These are phyloP conservation scores for Sutorius australiensis DNA, from an alignment of 768 basidiomycete species.

Conservation along the genomic window DNA sequence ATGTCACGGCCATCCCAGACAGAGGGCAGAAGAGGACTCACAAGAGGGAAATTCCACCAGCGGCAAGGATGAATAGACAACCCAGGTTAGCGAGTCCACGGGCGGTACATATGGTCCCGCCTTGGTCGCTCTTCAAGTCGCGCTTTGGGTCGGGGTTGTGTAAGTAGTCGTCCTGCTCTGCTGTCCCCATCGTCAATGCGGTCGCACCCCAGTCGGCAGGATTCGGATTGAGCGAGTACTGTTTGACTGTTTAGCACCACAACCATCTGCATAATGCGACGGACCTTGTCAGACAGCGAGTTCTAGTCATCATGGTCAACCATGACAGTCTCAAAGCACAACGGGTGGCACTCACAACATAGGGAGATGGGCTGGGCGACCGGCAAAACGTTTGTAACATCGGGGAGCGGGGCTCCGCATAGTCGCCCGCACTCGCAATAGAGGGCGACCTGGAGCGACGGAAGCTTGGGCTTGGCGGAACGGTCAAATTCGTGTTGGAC, in stretches of 20 bases:
- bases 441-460: slow-evolving; percentile 19
- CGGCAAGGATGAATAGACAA: slow-evolving; percentile 56
- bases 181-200: slow-evolving; percentile 38
- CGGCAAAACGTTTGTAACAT: slow-evolving; percentile 11
- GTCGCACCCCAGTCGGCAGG: slow-evolving; percentile 50
- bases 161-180: slow-evolving; percentile 61
- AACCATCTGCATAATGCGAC: background rate
- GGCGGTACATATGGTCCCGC: slow-evolving; percentile 55
- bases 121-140: slow-evolving; percentile 50
- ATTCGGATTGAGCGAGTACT: slow-evolving; percentile 40
- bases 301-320: slow-evolving; percentile 19
- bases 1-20: background rate
- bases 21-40: slow-evolving; percentile 31
- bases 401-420: slow-evolving; percentile 15
- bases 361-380: slow-evolving; percentile 27
- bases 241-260: background rate
- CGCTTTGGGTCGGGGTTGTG: slow-evolving; percentile 60
- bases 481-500: slow-evolving; percentile 18
- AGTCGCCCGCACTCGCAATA: slow-evolving; percentile 14
- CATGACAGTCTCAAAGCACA: background rate
- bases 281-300: slow-evolving; percentile 26
- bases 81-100: slow-evolving; percentile 67
- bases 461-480: slow-evolving; percentile 15
- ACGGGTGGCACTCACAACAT: slow-evolving; percentile 18
- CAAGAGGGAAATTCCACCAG: slow-evolving; percentile 51